Evolutionary conservation across 192 early-diverging fungal species (phyloP).

Genomic region (Chytriomyces confervae): DNA sequence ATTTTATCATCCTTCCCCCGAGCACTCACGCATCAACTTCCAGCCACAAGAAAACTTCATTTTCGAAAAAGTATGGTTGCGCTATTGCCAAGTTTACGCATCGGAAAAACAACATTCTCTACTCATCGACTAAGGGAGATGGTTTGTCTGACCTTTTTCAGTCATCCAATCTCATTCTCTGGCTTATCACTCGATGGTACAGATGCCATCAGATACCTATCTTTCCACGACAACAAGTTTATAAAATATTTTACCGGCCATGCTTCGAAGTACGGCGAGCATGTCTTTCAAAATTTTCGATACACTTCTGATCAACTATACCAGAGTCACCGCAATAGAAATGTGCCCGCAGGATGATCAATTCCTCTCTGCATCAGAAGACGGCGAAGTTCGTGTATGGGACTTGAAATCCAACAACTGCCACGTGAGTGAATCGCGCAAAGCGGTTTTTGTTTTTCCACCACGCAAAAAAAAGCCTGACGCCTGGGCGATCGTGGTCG

Average conservation of each 20-base stretch:
- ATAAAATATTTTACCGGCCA: constrained; percentile 94
- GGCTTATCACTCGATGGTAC: neutral
- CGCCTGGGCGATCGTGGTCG: neutral
- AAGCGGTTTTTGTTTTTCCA: neutral
- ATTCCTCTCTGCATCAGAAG: constrained; percentile 80
- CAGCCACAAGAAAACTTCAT: constrained; percentile 74
- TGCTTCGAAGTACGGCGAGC: constrained; percentile 56
- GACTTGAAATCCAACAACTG: constrained; percentile 73
- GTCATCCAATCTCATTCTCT: neutral
- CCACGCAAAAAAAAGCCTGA: neutral
- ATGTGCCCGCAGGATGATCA: constrained; percentile 82
- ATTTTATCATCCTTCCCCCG: neutral
- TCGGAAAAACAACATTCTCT: constrained; percentile 75
- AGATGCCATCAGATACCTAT: constrained; percentile 93
- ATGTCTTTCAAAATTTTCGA: neutral
- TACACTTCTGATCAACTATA: neutral
- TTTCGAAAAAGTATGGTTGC: constrained; percentile 96
- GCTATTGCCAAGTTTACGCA: constrained; percentile 88
- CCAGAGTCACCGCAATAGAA: constrained; percentile 77
- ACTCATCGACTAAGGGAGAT: constrained; percentile 94
- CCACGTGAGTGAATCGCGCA: constrained; percentile 45
- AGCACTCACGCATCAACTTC: neutral
- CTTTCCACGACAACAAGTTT: constrained; percentile 93
- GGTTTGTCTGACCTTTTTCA: constrained; percentile 48
- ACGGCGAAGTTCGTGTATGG: constrained; percentile 85